These are phyloP conservation scores for Scalesia atractyloides DNA, from an alignment of 129 eudicot genomes.

Conservation along the genomic window DNA sequence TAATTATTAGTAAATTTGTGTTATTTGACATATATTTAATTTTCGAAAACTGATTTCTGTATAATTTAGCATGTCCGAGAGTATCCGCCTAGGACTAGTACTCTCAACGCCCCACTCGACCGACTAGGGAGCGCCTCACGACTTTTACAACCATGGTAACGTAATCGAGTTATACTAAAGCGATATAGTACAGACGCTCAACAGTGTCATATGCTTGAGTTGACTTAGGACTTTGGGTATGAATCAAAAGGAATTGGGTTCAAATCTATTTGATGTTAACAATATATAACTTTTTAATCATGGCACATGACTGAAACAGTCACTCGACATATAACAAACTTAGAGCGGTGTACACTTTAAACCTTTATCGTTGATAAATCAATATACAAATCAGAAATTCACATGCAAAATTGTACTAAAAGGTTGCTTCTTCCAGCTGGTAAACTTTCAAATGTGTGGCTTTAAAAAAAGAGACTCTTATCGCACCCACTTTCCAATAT, in stretches of 20 bases:
- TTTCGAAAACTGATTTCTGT: no score
- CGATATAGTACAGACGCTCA: no score
- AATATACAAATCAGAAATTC: slow-evolving; percentile 2
- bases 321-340: not conserved
- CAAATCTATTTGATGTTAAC: not conserved
- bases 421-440: slow-evolving; percentile 16
- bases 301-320: slow-evolving; percentile 9
- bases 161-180: no score
- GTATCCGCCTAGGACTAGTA: no score
- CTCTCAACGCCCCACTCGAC: no score
- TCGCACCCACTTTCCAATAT: slow-evolving; percentile 1
- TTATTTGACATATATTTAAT: no score
- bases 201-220: not conserved
- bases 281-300: not conserved
- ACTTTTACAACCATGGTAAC: no score
- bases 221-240: not conserved
- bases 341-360: not conserved
- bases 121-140: no score
- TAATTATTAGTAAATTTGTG: no score
- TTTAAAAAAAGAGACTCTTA: slow-evolving; percentile 12
- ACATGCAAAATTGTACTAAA: slow-evolving; percentile 7
- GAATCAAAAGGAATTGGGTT: not conserved
- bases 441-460: not conserved
- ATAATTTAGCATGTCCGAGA: no score
- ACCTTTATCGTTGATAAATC: slow-evolving; percentile 6